A percentile compares a stretch with the other conserved stretches of the same genome.
Evolutionary conservation across 1,284 basidiomycete species (phyloP).

Genomic region (Sanghuangporus weigelae): DNA sequence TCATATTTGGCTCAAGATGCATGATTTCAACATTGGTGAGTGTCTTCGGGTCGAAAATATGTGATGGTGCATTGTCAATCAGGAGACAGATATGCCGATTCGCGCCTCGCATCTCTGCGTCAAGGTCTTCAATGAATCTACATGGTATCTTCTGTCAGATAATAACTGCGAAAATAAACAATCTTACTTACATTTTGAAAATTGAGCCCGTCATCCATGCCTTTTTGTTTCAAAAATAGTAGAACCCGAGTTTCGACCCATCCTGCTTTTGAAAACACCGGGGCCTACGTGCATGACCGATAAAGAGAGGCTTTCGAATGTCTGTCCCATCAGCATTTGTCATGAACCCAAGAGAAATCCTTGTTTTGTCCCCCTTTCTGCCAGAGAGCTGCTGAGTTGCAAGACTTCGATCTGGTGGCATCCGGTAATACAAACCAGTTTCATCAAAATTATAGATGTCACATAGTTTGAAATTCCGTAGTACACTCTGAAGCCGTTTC

Average conservation of each 20-base stretch:
- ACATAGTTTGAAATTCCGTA: conserved; percentile 23
- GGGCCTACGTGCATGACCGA: conserved; percentile 30
- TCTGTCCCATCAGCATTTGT: conserved; percentile 30
- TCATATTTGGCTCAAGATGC: conserved; percentile 4
- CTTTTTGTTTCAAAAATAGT: conserved; percentile 8
- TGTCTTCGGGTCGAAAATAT: background rate
- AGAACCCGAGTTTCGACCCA: conserved; percentile 13
- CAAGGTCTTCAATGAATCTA: background rate
- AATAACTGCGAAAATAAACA: too few relatives aligned
- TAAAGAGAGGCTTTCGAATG: conserved; percentile 27
- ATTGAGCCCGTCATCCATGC: conserved; percentile 5
- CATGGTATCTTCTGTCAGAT: background rate
- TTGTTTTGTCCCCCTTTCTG: conserved; percentile 28
- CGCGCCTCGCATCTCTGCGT: background rate
- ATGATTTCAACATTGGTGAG: background rate
- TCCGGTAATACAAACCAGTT: background rate
- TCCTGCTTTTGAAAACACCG: conserved; percentile 25
- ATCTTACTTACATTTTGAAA: background rate
- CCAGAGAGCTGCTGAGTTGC: conserved; percentile 16
- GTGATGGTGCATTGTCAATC: conserved; percentile 11
- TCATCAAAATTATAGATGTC: conserved; percentile 7
- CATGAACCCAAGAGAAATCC: conserved; percentile 26
- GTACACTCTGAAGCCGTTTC: conserved; percentile 16
- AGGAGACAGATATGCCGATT: background rate
- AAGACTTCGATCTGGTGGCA: background rate